Evolutionary conservation across 1,284 basidiomycete genomes (phyloP), one percentile per base, ranked within the genome.

Genomic region (Farysia itapuensis): DNA sequence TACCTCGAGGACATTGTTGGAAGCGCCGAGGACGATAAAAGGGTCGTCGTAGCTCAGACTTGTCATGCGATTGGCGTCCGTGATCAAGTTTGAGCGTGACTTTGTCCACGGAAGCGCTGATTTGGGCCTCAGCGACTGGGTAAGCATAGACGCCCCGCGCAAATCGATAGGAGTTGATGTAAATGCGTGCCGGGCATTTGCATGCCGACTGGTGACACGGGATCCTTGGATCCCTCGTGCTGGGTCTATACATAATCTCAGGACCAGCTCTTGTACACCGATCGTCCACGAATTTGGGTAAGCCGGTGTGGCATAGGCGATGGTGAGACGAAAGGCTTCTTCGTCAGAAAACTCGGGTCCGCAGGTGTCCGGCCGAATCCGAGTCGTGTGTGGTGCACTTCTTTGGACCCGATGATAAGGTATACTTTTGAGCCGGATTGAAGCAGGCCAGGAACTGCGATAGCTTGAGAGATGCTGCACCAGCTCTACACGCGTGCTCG

Each of bases 1-100:
- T 3, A 76, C 74, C 23, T 70, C 64, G 23, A 77, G 44, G 6
- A 69, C 54, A 32, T 77, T 75, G 61, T 74, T 65, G 13, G 31
- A 41, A 1, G 64, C 56, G 4, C 64, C 65, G 3, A 73, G 57
- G 14, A 76, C 71, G 14, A 77, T 52, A 33, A 67, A 75, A 0
- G 72, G 71, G 15, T 63, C 59, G 21, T 67, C 57, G 24, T 74
- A 66, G 18, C 67, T 67, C 39, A 77, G 43, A 22, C 49, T 57
- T 8, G 53, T 61, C 2, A 48, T 39, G 14, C 28, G 20, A 21
- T 39, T 46, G 35, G 39, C 39, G 22, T 9, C 6, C 23, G 30
- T 16, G 21, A 13, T 18, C 21, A 26, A 7, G 29, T 35, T 20
- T 20, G 8, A 8, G 32, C 9, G 9, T 9, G 26, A 28, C n/a